Percentiles rank a stretch among this genome's conserved stretches.
Conservation (phyloP, 257 asterid genomes). For the Coffea canephora region DNA sequence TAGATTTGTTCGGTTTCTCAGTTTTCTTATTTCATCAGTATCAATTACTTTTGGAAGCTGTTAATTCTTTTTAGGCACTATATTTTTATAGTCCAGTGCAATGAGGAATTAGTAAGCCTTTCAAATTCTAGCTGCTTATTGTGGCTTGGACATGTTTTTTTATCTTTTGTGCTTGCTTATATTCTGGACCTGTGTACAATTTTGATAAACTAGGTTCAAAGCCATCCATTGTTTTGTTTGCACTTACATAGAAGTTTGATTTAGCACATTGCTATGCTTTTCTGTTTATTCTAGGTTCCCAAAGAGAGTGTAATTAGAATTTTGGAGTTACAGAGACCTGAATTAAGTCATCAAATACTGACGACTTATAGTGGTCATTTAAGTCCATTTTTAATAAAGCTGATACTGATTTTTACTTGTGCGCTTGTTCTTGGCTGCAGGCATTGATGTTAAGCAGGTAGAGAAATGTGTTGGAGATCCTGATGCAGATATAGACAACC, state of each 20-base stretch:
- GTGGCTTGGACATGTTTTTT: neutral
- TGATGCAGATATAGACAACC: conserved; percentile 75
- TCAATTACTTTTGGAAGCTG: neutral
- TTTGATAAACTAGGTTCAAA: neutral
- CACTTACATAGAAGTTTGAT: neutral
- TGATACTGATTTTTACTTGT: neutral
- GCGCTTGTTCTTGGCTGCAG: conserved; percentile 29
- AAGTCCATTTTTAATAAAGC: neutral
- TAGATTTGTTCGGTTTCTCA: neutral
- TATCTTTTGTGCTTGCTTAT: neutral
- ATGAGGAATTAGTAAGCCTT: neutral
- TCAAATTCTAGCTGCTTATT: neutral
- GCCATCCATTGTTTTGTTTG: neutral
- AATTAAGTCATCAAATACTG: neutral
- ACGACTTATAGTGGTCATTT: neutral
- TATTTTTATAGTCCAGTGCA: neutral
- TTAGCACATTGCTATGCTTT: neutral
- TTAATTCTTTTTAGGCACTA: neutral
- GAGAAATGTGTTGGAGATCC: conserved; percentile 80
- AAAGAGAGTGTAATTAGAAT: neutral
- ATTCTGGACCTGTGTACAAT: neutral
- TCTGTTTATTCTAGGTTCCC: neutral
- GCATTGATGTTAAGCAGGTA: conserved; percentile 63
- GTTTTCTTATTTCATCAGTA: neutral
- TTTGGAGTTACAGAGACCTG: neutral